phyloP scores from a whole-genome alignment of 2,329 filamentous ascomycete genomes.

The Tetracladium maxilliforme region DNA sequence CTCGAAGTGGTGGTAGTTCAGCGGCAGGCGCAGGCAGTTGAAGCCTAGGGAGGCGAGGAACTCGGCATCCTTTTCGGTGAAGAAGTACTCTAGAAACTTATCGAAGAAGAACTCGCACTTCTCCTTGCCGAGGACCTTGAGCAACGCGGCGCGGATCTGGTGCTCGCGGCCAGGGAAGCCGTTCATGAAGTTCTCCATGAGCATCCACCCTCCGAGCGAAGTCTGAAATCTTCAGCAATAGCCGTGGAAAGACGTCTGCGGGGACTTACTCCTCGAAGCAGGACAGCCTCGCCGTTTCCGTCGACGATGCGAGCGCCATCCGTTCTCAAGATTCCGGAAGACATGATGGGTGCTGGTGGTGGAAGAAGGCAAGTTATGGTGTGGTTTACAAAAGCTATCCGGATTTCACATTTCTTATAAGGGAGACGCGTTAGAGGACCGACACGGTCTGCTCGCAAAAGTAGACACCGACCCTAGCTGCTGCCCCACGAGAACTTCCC shows the following conservation, averaged over 20 bases:
- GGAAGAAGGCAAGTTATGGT: no score
- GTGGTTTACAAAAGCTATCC: no score
- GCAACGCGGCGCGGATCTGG: slow-evolving; percentile 26
- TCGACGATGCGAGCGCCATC: slow-evolving; percentile 23
- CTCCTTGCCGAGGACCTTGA: slow-evolving; percentile 24
- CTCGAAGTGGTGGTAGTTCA: slow-evolving; percentile 22
- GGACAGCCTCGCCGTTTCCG: slow-evolving; percentile 17
- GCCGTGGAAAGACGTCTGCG: slow-evolving; percentile 4
- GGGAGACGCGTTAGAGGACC: no score
- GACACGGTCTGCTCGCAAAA: no score
- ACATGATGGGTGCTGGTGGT: no score
- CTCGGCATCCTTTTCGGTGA: slow-evolving; percentile 28
- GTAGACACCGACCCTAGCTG: no score
- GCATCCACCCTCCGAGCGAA: slow-evolving; percentile 3
- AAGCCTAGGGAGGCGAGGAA: slow-evolving; percentile 28
- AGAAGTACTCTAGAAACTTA: slow-evolving; percentile 29
- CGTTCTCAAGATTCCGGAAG: slow-evolving; percentile 20
- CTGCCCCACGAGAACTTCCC: no score
- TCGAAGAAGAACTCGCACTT: slow-evolving; percentile 34
- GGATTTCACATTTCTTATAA: no score
- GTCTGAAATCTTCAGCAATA: slow-evolving; percentile 2
- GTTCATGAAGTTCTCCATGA: slow-evolving; percentile 33
- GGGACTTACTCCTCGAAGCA: slow-evolving; percentile 14
- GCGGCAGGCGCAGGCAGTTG: slow-evolving; percentile 30
- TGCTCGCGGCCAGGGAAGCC: slow-evolving; percentile 30